These are phyloP conservation scores for Oryza meridionalis DNA, from an alignment of 176 grass and related monocot species.

Conservation along the genomic window DNA sequence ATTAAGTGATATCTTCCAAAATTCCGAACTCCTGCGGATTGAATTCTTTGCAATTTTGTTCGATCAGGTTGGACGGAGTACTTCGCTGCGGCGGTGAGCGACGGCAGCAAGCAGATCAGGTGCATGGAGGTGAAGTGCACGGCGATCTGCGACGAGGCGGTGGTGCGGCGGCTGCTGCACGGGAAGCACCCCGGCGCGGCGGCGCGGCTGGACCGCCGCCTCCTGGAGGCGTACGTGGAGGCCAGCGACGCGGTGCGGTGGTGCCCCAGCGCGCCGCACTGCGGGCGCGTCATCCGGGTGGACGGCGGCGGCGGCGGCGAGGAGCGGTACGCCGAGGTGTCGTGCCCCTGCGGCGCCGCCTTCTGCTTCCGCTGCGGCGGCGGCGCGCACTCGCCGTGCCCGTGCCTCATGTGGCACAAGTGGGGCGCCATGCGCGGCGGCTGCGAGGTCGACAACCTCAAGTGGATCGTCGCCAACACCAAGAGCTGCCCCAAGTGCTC, in stretches of 20 bases:
- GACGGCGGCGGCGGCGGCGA: too few species aligned
- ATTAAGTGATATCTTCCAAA: too few species aligned
- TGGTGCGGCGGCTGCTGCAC: constrained; percentile 24
- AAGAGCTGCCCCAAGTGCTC: constrained; percentile 44
- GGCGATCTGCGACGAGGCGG: constrained; percentile 37
- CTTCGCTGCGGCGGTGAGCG: constrained; percentile 5
- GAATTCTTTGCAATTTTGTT: too few species aligned
- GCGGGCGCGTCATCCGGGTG: constrained; percentile 34
- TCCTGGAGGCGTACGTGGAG: constrained; percentile 42
- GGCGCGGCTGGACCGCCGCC: constrained; percentile 30
- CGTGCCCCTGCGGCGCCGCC: constrained; percentile 30
- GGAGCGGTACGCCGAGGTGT: constrained; percentile 22
- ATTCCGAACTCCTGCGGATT: too few species aligned
- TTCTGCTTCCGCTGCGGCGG: constrained; percentile 42
- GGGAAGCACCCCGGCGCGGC: constrained; percentile 10
- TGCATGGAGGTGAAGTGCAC: constrained; percentile 41
- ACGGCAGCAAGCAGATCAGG: constrained; percentile 27
- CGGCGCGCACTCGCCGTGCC: constrained; percentile 39
- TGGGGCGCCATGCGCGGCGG: constrained; percentile 39
- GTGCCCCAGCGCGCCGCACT: constrained; percentile 49
- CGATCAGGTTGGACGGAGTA: constrained; percentile 35
- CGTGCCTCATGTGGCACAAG: constrained; percentile 40
- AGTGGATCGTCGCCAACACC: constrained; percentile 43
- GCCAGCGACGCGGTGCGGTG: constrained; percentile 33
- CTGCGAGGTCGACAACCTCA: constrained; percentile 1